Evolutionary conservation across 1,139 yeast genomes (phyloP).

Genomic region (Lodderomyces margitis): DNA sequence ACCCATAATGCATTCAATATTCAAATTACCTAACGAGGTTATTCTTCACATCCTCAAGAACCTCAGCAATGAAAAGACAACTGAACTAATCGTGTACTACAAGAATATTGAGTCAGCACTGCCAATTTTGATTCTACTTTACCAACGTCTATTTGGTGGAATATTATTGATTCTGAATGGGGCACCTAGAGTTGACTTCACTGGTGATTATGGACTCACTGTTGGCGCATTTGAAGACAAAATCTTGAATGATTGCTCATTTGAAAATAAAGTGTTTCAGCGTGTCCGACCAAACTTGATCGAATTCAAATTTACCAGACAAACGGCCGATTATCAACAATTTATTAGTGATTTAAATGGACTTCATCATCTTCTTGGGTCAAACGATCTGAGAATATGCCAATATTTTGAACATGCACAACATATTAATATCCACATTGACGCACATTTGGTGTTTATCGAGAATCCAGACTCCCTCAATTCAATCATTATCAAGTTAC

Average conservation of each 20-base stretch:
- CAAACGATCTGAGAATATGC: slow-evolving; percentile 10
- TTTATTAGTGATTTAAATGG: slow-evolving; percentile 26
- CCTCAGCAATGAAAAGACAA: slow-evolving; percentile 24
- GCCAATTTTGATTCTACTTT: slow-evolving; percentile 13
- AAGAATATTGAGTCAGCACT: slow-evolving; percentile 5
- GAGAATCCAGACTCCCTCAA: slow-evolving; percentile 17
- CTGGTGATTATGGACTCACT: slow-evolving; percentile 14
- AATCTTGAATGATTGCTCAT: slow-evolving; percentile 7
- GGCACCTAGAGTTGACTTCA: slow-evolving; percentile 10
- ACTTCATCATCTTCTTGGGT: slow-evolving; percentile 24
- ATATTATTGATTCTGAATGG: slow-evolving; percentile 19
- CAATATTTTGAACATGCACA: slow-evolving; percentile 21
- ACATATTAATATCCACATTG: slow-evolving; percentile 25
- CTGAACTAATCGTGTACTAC: slow-evolving; percentile 15
- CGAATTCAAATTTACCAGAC: slow-evolving; percentile 29
- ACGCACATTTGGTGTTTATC: slow-evolving; percentile 26
- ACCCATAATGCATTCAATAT: slow-evolving; percentile 3
- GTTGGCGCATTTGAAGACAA: slow-evolving; percentile 12
- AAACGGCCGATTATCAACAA: slow-evolving; percentile 27
- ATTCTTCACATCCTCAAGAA: slow-evolving; percentile 22
- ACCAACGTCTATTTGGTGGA: slow-evolving; percentile 25
- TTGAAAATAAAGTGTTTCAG: slow-evolving; percentile 17
- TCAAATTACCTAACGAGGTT: slow-evolving; percentile 27
- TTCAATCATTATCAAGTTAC: slow-evolving; percentile 14
- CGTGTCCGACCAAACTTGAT: slow-evolving; percentile 25